phyloP scores from a whole-genome alignment of 441 rosid genomes.

The Flueggea neowawraea region DNA sequence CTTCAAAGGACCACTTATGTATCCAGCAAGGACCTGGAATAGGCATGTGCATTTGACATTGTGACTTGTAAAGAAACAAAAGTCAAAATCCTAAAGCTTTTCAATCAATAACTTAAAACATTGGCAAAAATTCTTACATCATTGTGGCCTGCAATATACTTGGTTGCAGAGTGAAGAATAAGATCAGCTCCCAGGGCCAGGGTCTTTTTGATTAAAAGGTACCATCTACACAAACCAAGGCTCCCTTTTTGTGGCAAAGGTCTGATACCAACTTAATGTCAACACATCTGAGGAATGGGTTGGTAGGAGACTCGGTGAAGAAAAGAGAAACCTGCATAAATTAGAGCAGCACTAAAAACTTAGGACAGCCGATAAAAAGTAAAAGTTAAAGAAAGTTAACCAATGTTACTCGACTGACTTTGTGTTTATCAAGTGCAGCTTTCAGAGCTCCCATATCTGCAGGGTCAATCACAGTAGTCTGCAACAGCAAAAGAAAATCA shows the following conservation, averaged over 20 bases:
- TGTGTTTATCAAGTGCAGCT: slow-evolving; percentile 61
- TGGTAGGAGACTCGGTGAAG: slow-evolving; percentile 96
- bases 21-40: slow-evolving; percentile 88
- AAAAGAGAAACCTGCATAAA: slow-evolving; percentile 78
- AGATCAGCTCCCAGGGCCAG: slow-evolving; percentile 97
- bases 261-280: slow-evolving; percentile 87
- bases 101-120: neutral
- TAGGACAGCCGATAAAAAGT: slow-evolving; percentile 4
- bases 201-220: slow-evolving; percentile 98
- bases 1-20: slow-evolving; percentile 78
- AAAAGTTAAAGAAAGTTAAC: slow-evolving; percentile 2
- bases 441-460: slow-evolving; percentile 81
- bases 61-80: neutral
- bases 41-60: slow-evolving; percentile 9
- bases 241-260: slow-evolving; percentile 85
- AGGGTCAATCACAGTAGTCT: slow-evolving; percentile 96
- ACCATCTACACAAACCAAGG: slow-evolving; percentile 95
- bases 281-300: slow-evolving; percentile 94
- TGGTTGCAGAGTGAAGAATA: slow-evolving; percentile 89
- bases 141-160: slow-evolving; percentile 97
- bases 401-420: slow-evolving; percentile 41
- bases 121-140: slow-evolving; percentile 51
- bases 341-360: slow-evolving; percentile 15
- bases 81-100: neutral
- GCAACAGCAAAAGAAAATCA: slow-evolving; percentile 26